Evolutionary conservation across 148 eudicot species (phyloP).

Genomic region (Selenicereus undatus): DNA sequence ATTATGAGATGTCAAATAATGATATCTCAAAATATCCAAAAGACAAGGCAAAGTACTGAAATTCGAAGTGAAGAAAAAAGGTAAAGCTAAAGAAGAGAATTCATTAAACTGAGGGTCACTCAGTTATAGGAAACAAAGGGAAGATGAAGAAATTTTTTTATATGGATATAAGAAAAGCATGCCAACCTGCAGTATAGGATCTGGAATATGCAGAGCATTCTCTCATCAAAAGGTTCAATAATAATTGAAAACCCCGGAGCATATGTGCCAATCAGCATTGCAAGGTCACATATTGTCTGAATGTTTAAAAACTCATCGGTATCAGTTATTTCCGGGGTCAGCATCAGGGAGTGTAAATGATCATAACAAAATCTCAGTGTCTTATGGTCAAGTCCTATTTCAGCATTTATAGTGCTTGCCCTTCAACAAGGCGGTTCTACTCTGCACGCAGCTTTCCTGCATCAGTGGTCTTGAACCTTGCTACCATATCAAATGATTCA

Average conservation of each 20-base stretch:
- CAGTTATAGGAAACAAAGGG: no score
- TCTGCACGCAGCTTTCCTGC: conserved; percentile 86
- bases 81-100: not conserved
- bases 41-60: not conserved
- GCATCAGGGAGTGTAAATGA: conserved; percentile 84
- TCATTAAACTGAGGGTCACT: no score
- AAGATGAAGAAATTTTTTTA: no score
- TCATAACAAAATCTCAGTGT: conserved; percentile 87
- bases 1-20: not conserved
- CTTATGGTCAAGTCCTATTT: conserved; percentile 91
- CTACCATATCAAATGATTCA: conserved; percentile 63
- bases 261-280: conserved; percentile 93
- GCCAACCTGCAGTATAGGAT: conserved; percentile 93
- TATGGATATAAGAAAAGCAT: no score
- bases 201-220: conserved; percentile 99
- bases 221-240: conserved; percentile 92
- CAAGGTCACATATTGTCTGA: conserved; percentile 95
- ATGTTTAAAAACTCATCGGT: conserved; percentile 87
- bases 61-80: not conserved
- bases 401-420: conserved; percentile 70
- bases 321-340: conserved; percentile 88
- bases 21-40: not conserved
- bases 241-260: conserved; percentile 92
- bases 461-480: conserved; percentile 98
- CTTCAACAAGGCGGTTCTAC: conserved; percentile 94